phyloP scores from a whole-genome alignment of 1,284 basidiomycete species.

The Ceratobasidium sp. region DNA sequence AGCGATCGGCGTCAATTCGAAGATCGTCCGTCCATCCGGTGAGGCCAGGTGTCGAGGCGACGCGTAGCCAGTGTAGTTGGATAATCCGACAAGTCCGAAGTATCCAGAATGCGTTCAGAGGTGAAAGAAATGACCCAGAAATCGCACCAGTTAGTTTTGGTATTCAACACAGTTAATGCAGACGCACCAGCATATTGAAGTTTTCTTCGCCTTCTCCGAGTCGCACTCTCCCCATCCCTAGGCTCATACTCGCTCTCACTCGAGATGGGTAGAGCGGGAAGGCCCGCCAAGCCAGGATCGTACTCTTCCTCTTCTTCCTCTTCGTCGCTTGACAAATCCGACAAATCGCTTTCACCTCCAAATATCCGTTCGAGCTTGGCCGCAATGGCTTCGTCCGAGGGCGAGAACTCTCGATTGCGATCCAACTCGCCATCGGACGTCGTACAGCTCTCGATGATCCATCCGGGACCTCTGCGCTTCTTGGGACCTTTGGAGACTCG shows the following conservation, averaged over 20 bases:
- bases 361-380: slow-evolving; percentile 18
- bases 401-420: background rate
- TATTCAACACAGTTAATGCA: background rate
- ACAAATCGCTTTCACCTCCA: slow-evolving; percentile 19
- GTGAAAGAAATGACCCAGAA: background rate
- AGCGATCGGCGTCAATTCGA: background rate
- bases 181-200: slow-evolving; percentile 8
- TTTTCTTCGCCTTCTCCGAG: background rate
- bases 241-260: slow-evolving; percentile 25
- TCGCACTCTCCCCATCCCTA: background rate
- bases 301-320: background rate
- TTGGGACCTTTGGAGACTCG: slow-evolving; percentile 26
- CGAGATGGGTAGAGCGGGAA: slow-evolving; percentile 4
- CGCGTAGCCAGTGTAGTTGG: too few species aligned
- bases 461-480: slow-evolving; percentile 11
- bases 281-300: slow-evolving; percentile 16
- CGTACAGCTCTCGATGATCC: slow-evolving; percentile 33
- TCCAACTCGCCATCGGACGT: slow-evolving; percentile 13
- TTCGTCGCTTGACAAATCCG: background rate
- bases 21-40: background rate
- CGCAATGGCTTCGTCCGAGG: background rate
- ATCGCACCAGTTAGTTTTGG: too few species aligned
- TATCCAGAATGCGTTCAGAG: background rate
- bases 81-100: background rate
- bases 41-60: too few species aligned